A percentile compares a stretch with the other conserved stretches of the same genome.
Evolutionary conservation across 257 asterid genomes (phyloP).

Genomic region (Euphrasia confusa): DNA sequence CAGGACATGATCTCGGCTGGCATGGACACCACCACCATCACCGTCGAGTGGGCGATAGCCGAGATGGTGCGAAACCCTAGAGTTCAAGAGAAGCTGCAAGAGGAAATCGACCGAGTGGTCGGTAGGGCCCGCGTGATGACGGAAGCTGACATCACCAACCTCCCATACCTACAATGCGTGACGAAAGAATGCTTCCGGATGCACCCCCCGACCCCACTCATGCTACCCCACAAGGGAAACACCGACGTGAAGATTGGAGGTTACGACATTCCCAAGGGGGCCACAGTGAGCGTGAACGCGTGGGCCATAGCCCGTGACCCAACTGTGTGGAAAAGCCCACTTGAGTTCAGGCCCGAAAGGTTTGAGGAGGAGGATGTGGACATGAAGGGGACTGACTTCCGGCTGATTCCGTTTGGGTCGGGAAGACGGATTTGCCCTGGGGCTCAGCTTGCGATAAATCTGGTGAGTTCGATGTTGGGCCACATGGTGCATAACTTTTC

Average conservation of each 20-base stretch:
- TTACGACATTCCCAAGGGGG: conserved; percentile 70
- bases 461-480: conserved; percentile 66
- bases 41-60: conserved; percentile 78
- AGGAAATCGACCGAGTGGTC: conserved; percentile 62
- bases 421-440: conserved; percentile 85
- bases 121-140: conserved; percentile 55
- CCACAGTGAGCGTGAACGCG: conserved; percentile 66
- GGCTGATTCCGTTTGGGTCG: conserved; percentile 76
- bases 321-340: conserved; percentile 57
- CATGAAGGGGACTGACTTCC: conserved; percentile 76
- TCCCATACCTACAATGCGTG: conserved; percentile 60
- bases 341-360: conserved; percentile 72
- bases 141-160: conserved; percentile 54
- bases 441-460: conserved; percentile 58
- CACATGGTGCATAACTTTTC: conserved; percentile 66
- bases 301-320: conserved; percentile 89
- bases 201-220: conserved; percentile 81
- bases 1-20: conserved; percentile 93
- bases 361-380: conserved; percentile 73
- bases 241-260: conserved; percentile 63
- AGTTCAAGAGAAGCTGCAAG: conserved; percentile 79
- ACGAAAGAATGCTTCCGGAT: conserved; percentile 64
- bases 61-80: conserved; percentile 74
- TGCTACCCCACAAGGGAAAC: conserved; percentile 77
- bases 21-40: conserved; percentile 76